Base-by-base conservation (phyloP, 116 monocot genomes). In the Phalaenopsis hybrid region DNA sequence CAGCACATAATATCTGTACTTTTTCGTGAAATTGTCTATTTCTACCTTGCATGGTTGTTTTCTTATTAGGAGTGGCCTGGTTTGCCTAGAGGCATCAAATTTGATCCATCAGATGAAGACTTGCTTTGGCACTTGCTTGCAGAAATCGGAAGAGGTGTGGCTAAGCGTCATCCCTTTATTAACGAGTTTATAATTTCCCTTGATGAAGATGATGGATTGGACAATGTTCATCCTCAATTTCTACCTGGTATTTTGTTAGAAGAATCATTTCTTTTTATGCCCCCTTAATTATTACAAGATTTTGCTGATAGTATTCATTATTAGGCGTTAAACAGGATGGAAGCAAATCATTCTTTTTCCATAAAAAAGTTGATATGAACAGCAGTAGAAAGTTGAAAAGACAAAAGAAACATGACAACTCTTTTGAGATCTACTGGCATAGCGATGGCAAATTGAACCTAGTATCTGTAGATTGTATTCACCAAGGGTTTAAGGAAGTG, bases 261-360 rank as follows among this genome's bases (percentile, higher is more conserved):
- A 34, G 16, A 33, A 23, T 57, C 5, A 68, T 21, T 65, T 57
- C 13, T 65, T 79, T 28, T 65, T 7, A 58, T 77, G 23, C 50
- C 18, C 57, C 12, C 28, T 52, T 51, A 23, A 57, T 46, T 55
- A 21, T 51, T 37, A 48, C 61, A 45, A 52, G 48, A 70, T 28
- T 67, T 46, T 80, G 34, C 13, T 74, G 75, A 75, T 44, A 7
- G 43, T 16, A 7, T 4, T 8, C 45, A 72, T 76, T 55, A 75
- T 50, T 79, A 92, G 92, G 92, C 76, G 51, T 88, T 78, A 92
- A 87, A 78, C 72, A 87, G 45, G 90, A 92, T 82, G 92, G 92
- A 70, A 84, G 82, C 76, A 43, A 70, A 21, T 92, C 92, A 20
- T 90, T 88, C 81, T 92, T 90, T 85, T 92, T 90, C 78, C 92